phyloP scores from a whole-genome alignment of 495 filamentous ascomycete genomes.

The Penicillium canariense region DNA sequence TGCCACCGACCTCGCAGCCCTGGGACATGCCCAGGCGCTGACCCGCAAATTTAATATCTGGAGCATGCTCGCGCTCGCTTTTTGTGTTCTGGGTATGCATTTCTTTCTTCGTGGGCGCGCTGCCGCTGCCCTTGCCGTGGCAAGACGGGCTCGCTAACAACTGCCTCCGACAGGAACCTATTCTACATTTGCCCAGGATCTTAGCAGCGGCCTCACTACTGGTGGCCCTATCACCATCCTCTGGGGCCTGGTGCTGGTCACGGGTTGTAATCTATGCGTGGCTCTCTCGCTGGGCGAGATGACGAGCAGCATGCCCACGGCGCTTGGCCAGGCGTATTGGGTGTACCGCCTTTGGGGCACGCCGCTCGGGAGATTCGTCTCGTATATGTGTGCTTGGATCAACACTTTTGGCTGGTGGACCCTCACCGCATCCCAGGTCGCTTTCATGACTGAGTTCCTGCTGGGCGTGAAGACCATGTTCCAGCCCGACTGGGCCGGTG shows the following conservation, averaged over 20 bases:
- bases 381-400: conserved; percentile 53
- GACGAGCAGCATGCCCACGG: conserved; percentile 49
- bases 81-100: conserved; percentile 42
- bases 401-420: conserved; percentile 54
- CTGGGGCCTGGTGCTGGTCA: conserved; percentile 49
- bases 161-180: conserved; percentile 43
- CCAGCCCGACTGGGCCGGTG: conserved; percentile 37
- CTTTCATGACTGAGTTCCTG: conserved; percentile 50
- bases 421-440: conserved; percentile 45
- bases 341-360: conserved; percentile 42
- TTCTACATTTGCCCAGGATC: conserved; percentile 48
- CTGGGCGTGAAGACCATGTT: conserved; percentile 50
- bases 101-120: not conserved
- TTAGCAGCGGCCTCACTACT: conserved; percentile 46
- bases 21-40: conserved; percentile 53
- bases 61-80: conserved; percentile 49
- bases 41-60: conserved; percentile 48
- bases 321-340: conserved; percentile 50
- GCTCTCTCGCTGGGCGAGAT: conserved; percentile 49
- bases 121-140: too few relatives aligned
- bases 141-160: too few relatives aligned
- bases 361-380: conserved; percentile 38
- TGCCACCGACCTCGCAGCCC: conserved; percentile 48
- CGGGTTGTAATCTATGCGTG: conserved; percentile 47
- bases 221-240: conserved; percentile 48